Evolutionary conservation across 73 alveolate species (phyloP).

Genomic region (Breviolum minutum): DNA sequence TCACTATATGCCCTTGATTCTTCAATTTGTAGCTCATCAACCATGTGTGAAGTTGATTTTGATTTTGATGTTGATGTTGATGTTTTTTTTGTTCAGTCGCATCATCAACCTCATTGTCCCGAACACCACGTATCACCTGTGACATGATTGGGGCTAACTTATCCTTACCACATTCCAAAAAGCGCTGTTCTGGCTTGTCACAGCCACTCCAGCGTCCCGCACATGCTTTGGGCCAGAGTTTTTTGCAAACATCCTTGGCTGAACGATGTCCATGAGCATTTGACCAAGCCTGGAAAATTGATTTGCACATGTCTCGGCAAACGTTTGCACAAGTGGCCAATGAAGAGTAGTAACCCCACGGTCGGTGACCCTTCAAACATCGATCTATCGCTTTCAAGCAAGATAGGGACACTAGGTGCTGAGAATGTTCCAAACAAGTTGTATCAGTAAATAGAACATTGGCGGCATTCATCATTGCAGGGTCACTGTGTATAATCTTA

Average conservation of each 20-base stretch:
- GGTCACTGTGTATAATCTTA: not conserved
- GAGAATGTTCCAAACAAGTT: constrained; percentile 38
- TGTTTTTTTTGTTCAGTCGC: not conserved
- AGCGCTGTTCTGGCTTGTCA: constrained; percentile 6
- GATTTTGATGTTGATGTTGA: not conserved
- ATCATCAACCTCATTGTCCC: too few relatives aligned
- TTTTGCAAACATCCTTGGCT: not conserved
- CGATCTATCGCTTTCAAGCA: constrained; percentile 1
- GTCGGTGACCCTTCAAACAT: not conserved
- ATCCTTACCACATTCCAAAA: not conserved
- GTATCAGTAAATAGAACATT: not conserved
- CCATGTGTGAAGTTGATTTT: too few relatives aligned
- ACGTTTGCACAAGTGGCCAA: constrained; percentile 13
- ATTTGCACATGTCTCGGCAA: not conserved
- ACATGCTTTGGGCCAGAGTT: constrained; percentile 24
- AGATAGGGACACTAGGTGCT: not conserved
- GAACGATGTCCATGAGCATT: not conserved
- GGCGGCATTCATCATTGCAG: not conserved
- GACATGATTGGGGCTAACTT: not conserved
- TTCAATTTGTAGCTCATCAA: constrained; percentile 7
- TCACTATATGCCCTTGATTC: constrained; percentile 1
- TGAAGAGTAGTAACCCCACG: not conserved
- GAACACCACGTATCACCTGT: not conserved
- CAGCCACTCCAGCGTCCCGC: constrained; percentile 39
- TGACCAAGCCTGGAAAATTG: not conserved